A percentile compares a stretch with the other conserved stretches of the same genome.
These are phyloP conservation scores for Calcarisporium arbuscula DNA, from an alignment of 2,329 filamentous ascomycete species.

Conservation along the genomic window DNA sequence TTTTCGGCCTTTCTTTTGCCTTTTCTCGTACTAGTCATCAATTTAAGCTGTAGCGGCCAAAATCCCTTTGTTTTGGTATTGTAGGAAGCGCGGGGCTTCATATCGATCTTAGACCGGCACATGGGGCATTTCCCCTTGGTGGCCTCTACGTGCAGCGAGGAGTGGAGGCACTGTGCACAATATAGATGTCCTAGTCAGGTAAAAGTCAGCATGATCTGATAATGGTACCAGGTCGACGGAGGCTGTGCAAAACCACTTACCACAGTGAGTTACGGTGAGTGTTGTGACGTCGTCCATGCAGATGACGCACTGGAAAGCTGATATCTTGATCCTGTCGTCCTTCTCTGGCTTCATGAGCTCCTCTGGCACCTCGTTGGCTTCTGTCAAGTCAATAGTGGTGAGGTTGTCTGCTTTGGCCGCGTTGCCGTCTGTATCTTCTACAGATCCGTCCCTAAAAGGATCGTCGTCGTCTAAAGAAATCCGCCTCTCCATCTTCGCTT, in stretches of 20 bases:
- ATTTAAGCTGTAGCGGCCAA: conserved; percentile 56
- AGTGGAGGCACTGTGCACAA: conserved; percentile 56
- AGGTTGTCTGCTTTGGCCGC: conserved; percentile 15
- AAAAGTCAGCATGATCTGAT: conserved; percentile 11
- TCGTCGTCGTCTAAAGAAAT: conserved; percentile 16
- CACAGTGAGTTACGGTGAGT: conserved; percentile 60
- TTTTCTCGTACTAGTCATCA: conserved; percentile 50
- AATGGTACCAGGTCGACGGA: background rate
- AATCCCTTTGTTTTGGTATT: conserved; percentile 43
- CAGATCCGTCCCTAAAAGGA: conserved; percentile 18
- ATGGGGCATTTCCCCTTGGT: conserved; percentile 57
- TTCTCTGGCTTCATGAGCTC: conserved; percentile 38
- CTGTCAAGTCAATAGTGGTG: conserved; percentile 29
- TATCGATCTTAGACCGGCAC: conserved; percentile 54
- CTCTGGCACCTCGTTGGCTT: conserved; percentile 36
- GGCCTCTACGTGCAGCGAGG: conserved; percentile 49
- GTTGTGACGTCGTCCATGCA: conserved; percentile 57
- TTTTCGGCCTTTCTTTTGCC: conserved; percentile 35
- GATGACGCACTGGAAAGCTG: conserved; percentile 58
- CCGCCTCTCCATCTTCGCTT: conserved; percentile 1
- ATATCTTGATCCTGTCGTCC: conserved; percentile 46
- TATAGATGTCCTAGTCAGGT: conserved; percentile 51
- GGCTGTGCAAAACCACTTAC: conserved; percentile 35
- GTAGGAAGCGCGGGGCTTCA: conserved; percentile 33
- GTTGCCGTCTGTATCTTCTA: conserved; percentile 9